Evolutionary conservation across 441 rosid genomes (phyloP), one percentile per base, ranked within the genome.

Genomic region (Erodium moschatum): DNA sequence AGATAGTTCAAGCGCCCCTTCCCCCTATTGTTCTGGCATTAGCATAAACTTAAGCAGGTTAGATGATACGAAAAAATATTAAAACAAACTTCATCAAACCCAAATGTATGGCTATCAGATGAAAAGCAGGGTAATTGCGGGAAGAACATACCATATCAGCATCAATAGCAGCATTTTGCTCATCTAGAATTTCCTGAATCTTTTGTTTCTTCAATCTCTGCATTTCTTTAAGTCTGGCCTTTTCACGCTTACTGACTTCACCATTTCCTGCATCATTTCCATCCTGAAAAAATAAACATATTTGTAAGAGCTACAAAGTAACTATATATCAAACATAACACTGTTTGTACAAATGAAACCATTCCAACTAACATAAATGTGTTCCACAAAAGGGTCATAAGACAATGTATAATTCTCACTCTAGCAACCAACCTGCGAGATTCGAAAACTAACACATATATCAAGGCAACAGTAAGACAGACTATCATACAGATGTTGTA

Each of bases 141-240:
- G 35, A 18, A 15, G 56, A 65, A 72, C 74, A 20, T 54, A 95
- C 99, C 92, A 95, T 91, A 75, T 90, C 97, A 15, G 97, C 97
- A 50, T 91, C 96, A n/a, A 95, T 86, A 19, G 96, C 84, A 8
- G 99, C 99, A 84, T 95, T 95, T 74, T 95, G 97, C 0, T 80
- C 81, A 48, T 91, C 97, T 73, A 94, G 75, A 75, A 91, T 88
- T 70, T 94, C 99, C 77, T 90, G 97, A 82, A 91, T 79, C 86
- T 90, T 91, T 70, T 91, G 88, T 48, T 87, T 94, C 86, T 94
- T 94, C 80, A 91, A 27, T 69, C 75, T 83, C 82, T 90, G 95
- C 97, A 94, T 85, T 72, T 90, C 97, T 62, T 79, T 90, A 24
- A 91, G 90, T 63, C 94, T 88, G 6, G 84, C 88, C 82, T 77